phyloP scores from a whole-genome alignment of 2,329 filamentous ascomycete species.

The Metarhizium sp. region DNA sequence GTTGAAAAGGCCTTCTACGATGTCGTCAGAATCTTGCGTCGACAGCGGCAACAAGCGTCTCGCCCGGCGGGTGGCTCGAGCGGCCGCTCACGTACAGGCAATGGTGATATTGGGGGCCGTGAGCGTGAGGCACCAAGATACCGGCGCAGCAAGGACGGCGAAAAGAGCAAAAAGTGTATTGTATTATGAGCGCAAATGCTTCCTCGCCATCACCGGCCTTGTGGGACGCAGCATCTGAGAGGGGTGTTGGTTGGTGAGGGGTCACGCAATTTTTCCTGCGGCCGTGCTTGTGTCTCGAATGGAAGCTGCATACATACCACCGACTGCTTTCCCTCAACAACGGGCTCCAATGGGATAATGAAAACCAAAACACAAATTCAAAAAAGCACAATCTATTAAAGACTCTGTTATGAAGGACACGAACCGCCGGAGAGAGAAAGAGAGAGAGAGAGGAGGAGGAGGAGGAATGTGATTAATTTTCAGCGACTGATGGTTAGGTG shows the following conservation, averaged over 20 bases:
- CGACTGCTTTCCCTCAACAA: neutral
- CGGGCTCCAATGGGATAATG: neutral
- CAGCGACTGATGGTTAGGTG: slow-evolving; percentile 1
- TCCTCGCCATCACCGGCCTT: neutral
- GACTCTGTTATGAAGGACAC: neutral
- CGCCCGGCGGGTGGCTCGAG: slow-evolving; percentile 26
- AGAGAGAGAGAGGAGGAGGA: too few species aligned
- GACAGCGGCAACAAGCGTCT: slow-evolving; percentile 58
- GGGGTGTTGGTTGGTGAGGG: slow-evolving; percentile 1
- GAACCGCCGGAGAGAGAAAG: neutral
- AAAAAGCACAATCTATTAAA: neutral
- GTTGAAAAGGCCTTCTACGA: slow-evolving; percentile 98
- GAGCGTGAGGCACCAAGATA: slow-evolving; percentile 21
- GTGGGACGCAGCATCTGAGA: neutral
- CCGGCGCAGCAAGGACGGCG: slow-evolving; percentile 25
- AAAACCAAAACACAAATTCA: neutral
- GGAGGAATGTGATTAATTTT: neutral
- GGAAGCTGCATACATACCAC: neutral
- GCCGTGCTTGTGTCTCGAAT: neutral
- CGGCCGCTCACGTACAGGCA: slow-evolving; percentile 28
- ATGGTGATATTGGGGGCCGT: slow-evolving; percentile 24
- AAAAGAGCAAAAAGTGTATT: slow-evolving; percentile 28
- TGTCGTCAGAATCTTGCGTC: slow-evolving; percentile 81
- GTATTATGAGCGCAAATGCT: slow-evolving; percentile 25
- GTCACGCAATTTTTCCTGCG: neutral